These are phyloP conservation scores for Rhizoclosmatium sp. DNA, from an alignment of 192 early-diverging fungal species.

Conservation along the genomic window DNA sequence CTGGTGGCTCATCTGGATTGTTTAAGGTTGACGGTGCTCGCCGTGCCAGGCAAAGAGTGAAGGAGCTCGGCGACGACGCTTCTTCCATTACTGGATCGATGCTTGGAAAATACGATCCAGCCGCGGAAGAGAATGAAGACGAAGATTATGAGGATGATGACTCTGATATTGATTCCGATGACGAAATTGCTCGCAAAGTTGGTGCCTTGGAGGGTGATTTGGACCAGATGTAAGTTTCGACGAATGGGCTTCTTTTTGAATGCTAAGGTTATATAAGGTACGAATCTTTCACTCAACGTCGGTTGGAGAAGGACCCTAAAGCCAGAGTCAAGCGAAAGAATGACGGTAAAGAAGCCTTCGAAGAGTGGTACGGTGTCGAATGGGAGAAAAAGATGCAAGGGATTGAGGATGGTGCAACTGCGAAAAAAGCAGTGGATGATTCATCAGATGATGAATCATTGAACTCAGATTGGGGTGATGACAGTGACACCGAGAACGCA, in stretches of 20 bases:
- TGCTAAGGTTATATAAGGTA: conserved; percentile 52
- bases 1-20: background rate
- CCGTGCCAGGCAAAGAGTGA: conserved; percentile 23
- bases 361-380: conserved; percentile 67
- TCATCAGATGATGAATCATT: conserved; percentile 37
- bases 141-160: conserved; percentile 54
- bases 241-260: conserved; percentile 2
- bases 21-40: conserved; percentile 11
- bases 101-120: conserved; percentile 23
- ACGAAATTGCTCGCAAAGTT: conserved; percentile 55
- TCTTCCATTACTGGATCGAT: conserved; percentile 1
- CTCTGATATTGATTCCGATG: conserved; percentile 57
- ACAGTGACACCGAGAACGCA: conserved; percentile 55
- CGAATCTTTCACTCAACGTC: conserved; percentile 74
- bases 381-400: conserved; percentile 54
- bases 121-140: conserved; percentile 48
- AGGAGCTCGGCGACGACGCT: conserved; percentile 28
- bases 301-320: conserved; percentile 79
- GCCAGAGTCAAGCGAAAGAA: conserved; percentile 74
- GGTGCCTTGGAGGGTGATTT: conserved; percentile 51
- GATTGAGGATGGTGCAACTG: conserved; percentile 46
- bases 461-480: conserved; percentile 42
- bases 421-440: conserved; percentile 55
- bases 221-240: conserved; percentile 66
- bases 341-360: conserved; percentile 58